phyloP scores from a whole-genome alignment of 2,329 filamentous ascomycete genomes.

The Ascochyta koolunga region DNA sequence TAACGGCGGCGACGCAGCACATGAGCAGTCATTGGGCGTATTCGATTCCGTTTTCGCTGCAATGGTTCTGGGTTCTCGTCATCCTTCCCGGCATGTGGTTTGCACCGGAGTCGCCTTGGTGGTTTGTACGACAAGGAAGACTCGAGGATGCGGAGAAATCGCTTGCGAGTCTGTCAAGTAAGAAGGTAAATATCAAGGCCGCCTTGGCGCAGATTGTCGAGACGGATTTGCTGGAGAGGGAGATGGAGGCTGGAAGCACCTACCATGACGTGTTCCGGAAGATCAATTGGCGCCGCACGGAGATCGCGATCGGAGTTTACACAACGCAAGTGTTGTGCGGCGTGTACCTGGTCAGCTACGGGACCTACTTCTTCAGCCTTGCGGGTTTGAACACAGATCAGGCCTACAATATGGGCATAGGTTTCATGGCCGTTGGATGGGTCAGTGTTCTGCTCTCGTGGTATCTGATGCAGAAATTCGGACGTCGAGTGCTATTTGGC shows the following conservation, averaged over 20 bases:
- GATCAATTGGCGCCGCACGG: constrained; percentile 76
- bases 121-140: constrained; percentile 69
- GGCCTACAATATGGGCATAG: constrained; percentile 53
- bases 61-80: constrained; percentile 75
- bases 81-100: constrained; percentile 68
- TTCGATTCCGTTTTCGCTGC: constrained; percentile 67
- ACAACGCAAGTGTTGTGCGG: constrained; percentile 51
- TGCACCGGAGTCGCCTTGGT: constrained; percentile 70
- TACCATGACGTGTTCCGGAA: constrained; percentile 70
- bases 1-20: constrained; percentile 59
- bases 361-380: constrained; percentile 52
- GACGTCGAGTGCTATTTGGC: constrained; percentile 75
- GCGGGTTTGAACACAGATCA: constrained; percentile 48
- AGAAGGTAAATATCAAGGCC: constrained; percentile 49
- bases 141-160: constrained; percentile 68
- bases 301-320: constrained; percentile 61
- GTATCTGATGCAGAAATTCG: constrained; percentile 76
- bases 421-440: constrained; percentile 68
- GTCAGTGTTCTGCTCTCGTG: constrained; percentile 78
- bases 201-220: constrained; percentile 72
- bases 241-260: constrained; percentile 17
- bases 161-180: constrained; percentile 62
- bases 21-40: constrained; percentile 60
- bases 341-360: constrained; percentile 49
- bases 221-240: constrained; percentile 61